phyloP scores from a whole-genome alignment of 2,329 filamentous ascomycete genomes.

The Westerdykella ornata region DNA sequence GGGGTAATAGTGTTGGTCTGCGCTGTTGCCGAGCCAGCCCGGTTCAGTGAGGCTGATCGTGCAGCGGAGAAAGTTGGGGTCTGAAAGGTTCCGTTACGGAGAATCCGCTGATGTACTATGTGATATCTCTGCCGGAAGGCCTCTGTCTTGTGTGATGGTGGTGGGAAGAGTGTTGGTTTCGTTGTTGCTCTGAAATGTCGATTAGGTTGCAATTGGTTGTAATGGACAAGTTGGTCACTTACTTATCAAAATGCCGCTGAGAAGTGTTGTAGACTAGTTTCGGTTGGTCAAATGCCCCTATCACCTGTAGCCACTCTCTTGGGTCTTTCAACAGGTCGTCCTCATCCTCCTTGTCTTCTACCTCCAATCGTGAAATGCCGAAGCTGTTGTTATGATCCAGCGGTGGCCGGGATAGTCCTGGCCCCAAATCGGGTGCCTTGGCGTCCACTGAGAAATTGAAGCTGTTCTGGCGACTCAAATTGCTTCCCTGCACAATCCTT shows the following conservation, averaged over 20 bases:
- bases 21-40: slow-evolving; percentile 50
- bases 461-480: slow-evolving; percentile 58
- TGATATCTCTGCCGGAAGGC: slow-evolving; percentile 88
- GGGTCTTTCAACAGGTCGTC: slow-evolving; percentile 60
- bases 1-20: slow-evolving; percentile 79
- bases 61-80: slow-evolving; percentile 63
- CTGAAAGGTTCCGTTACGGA: slow-evolving; percentile 91
- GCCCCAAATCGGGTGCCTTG: slow-evolving; percentile 7
- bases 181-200: slow-evolving; percentile 28
- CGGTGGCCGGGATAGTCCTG: slow-evolving; percentile 22
- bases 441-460: slow-evolving; percentile 54
- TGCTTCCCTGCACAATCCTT: slow-evolving; percentile 52
- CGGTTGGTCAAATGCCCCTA: slow-evolving; percentile 81
- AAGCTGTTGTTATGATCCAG: slow-evolving; percentile 61
- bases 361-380: slow-evolving; percentile 45
- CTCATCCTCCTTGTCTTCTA: slow-evolving; percentile 51
- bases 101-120: slow-evolving; percentile 81
- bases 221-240: slow-evolving; percentile 7
- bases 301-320: slow-evolving; percentile 74
- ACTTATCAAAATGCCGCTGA: slow-evolving; percentile 90
- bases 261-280: slow-evolving; percentile 65
- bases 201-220: slow-evolving; percentile 12
- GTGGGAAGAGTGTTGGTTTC: slow-evolving; percentile 53
- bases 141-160: slow-evolving; percentile 71
- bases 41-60: slow-evolving; percentile 46